Evolutionary conservation across 2,329 filamentous ascomycete species (phyloP).

Genomic region (Elsinoe batatas): DNA sequence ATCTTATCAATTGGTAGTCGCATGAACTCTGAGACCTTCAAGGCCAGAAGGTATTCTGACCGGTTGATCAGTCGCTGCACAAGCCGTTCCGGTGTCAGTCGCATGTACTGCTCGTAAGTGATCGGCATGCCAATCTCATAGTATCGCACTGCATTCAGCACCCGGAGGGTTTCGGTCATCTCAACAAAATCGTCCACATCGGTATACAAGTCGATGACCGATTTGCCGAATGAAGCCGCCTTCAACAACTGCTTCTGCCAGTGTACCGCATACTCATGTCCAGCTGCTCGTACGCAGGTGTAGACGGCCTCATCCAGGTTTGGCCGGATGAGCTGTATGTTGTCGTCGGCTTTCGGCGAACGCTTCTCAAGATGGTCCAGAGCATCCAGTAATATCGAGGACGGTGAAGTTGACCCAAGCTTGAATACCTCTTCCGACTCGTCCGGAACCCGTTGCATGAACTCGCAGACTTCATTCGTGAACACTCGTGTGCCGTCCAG

Average conservation of each 20-base stretch:
- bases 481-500: conserved; percentile 81
- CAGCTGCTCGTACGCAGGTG: conserved; percentile 84
- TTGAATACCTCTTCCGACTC: conserved; percentile 69
- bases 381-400: conserved; percentile 87
- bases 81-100: conserved; percentile 81
- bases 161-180: conserved; percentile 88
- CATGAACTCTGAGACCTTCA: conserved; percentile 80
- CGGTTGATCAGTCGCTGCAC: conserved; percentile 77
- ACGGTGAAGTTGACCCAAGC: conserved; percentile 75
- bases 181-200: conserved; percentile 92
- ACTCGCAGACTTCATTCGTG: conserved; percentile 92
- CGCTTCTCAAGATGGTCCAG: conserved; percentile 84
- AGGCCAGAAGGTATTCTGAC: conserved; percentile 80
- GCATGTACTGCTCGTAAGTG: conserved; percentile 88
- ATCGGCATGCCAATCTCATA: conserved; percentile 85
- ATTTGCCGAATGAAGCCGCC: conserved; percentile 94
- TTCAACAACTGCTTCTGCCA: conserved; percentile 97
- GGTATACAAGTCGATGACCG: conserved; percentile 91
- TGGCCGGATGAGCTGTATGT: conserved; percentile 85
- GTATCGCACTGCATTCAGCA: conserved; percentile 84
- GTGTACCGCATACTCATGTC: conserved; percentile 77
- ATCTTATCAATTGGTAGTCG: conserved; percentile 79
- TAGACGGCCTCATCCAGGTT: conserved; percentile 89
- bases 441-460: conserved; percentile 82
- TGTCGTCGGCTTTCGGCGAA: conserved; percentile 93